Percentiles rank a stretch among this genome's conserved stretches.
phyloP scores from a whole-genome alignment of 305 asterid genomes.

The Solanum hybrid region DNA sequence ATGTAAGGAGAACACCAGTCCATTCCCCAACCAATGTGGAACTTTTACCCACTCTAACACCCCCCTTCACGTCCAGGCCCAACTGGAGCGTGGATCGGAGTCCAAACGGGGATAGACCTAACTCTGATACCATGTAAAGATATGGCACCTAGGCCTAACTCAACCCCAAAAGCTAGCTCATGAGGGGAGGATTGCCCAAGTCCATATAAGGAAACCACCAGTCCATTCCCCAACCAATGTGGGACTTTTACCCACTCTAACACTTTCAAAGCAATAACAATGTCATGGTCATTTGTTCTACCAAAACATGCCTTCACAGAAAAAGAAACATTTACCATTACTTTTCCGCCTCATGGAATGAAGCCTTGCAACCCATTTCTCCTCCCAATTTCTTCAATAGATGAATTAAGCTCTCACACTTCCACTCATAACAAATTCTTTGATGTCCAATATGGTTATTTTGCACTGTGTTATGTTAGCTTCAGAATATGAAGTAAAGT shows the following conservation, averaged over 20 bases:
- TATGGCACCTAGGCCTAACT: not conserved
- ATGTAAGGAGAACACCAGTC: not conserved
- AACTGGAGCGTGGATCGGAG: too few relatives aligned
- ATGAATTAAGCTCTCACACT: not conserved
- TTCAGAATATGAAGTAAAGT: not conserved
- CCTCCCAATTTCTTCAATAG: not conserved
- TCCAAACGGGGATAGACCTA: not conserved
- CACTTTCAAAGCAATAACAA: not conserved
- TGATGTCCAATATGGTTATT: not conserved
- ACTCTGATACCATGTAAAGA: not conserved
- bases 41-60: not conserved
- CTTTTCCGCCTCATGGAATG: not conserved
- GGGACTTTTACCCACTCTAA: not conserved
- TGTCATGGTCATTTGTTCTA: not conserved
- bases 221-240: not conserved
- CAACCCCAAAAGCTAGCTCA: not conserved
- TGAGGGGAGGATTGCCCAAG: not conserved
- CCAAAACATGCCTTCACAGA: not conserved
- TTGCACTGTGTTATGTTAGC: not conserved
- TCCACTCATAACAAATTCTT: not conserved
- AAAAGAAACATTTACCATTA: not conserved
- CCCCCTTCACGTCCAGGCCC: not conserved
- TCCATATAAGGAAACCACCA: not conserved
- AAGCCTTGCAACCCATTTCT: not conserved
- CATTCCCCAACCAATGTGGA: not conserved